These are phyloP conservation scores for Brettanomyces sp. DNA, from an alignment of 805 yeast genomes.

Conservation along the genomic window DNA sequence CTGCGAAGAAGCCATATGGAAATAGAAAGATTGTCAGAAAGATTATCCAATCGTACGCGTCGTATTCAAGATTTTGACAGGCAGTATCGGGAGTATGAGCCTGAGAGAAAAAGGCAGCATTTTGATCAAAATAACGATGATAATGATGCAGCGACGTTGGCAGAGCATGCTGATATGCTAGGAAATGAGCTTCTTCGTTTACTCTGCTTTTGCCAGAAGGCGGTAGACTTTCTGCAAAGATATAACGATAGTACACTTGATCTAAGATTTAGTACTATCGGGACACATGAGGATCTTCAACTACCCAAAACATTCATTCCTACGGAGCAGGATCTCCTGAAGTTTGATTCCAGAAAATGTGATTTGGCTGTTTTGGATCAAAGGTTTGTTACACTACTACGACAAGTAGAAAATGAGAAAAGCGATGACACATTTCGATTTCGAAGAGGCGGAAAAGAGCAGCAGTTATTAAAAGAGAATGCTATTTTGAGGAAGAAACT, in stretches of 20 bases:
- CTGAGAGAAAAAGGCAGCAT: not conserved
- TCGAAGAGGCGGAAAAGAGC: slow-evolving; percentile 8
- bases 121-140: slow-evolving; percentile 3
- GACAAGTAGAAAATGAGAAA: slow-evolving; percentile 10
- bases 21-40: slow-evolving; percentile 9
- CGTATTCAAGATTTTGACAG: not conserved
- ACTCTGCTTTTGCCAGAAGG: slow-evolving; percentile 4
- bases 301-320: slow-evolving; percentile 9
- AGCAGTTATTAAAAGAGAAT: slow-evolving; percentile 13
- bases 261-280: slow-evolving; percentile 6
- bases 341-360: not conserved
- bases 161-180: slow-evolving; percentile 1
- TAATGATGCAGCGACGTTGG: not conserved
- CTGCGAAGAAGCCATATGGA: slow-evolving; percentile 10
- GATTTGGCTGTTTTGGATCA: slow-evolving; percentile 10
- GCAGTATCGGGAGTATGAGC: not conserved
- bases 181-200: slow-evolving; percentile 6
- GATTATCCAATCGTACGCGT: slow-evolving; percentile 4
- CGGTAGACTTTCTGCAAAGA: slow-evolving; percentile 8
- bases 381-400: slow-evolving; percentile 11
- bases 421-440: slow-evolving; percentile 21
- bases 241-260: slow-evolving; percentile 6
- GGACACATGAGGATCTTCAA: slow-evolving; percentile 7
- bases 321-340: slow-evolving; percentile 1
- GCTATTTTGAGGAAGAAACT: slow-evolving; percentile 8